Percentiles rank a stretch among this genome's conserved stretches.
Conservation (phyloP, 148 eudicot genomes). For the Rhododendron mucronatum region DNA sequence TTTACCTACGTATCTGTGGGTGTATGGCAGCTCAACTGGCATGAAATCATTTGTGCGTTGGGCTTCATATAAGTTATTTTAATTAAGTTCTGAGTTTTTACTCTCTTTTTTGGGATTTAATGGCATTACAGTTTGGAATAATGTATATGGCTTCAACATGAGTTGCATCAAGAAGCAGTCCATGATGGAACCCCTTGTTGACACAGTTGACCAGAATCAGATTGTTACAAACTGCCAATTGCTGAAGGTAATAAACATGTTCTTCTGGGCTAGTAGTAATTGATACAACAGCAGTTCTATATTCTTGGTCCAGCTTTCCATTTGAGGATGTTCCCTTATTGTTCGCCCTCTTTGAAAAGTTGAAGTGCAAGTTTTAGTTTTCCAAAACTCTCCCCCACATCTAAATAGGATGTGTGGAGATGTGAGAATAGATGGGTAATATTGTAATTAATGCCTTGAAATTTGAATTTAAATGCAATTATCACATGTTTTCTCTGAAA, state of each 20-base stretch:
- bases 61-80: neutral
- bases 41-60: neutral
- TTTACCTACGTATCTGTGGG: neutral
- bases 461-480: neutral
- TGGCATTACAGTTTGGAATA: constrained; percentile 67
- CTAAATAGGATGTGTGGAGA: neutral
- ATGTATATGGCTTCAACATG: constrained; percentile 96
- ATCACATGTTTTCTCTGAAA: neutral
- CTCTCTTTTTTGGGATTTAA: neutral
- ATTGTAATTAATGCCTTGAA: neutral
- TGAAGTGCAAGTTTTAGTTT: no score
- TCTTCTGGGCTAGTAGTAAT: neutral
- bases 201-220: constrained; percentile 89
- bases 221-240: constrained; percentile 81
- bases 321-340: neutral
- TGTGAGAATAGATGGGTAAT: neutral
- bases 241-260: constrained; percentile 58
- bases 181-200: constrained; percentile 91
- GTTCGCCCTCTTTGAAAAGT: no score
- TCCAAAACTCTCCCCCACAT: no score
- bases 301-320: neutral
- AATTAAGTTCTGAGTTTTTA: neutral
- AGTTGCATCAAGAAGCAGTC: constrained; percentile 92
- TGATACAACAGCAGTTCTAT: neutral
- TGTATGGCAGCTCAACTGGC: constrained; percentile 2